These are phyloP conservation scores for Colletotrichum euphorbiae DNA, from an alignment of 2,329 filamentous ascomycete species.

Conservation along the genomic window DNA sequence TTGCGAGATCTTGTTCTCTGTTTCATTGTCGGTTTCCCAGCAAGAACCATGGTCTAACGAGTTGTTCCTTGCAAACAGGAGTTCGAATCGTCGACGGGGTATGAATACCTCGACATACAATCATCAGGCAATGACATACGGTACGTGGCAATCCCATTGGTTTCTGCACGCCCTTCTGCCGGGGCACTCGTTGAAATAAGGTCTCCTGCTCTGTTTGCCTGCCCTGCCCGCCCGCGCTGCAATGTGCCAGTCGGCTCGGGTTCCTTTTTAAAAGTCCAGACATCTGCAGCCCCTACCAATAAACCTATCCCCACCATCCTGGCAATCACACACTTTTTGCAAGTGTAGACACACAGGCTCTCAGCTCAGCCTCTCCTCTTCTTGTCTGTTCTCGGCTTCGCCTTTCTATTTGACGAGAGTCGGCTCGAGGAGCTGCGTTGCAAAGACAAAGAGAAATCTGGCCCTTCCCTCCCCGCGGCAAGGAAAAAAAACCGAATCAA, in stretches of 20 bases:
- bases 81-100: slow-evolving; percentile 66
- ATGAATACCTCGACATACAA: slow-evolving; percentile 66
- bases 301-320: slow-evolving; percentile 11
- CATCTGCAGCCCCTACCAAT: slow-evolving; percentile 13
- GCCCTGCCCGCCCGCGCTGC: slow-evolving; percentile 10
- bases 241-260: slow-evolving; percentile 35
- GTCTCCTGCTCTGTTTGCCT: neutral
- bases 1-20: slow-evolving; percentile 24
- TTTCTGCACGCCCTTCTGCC: slow-evolving; percentile 1
- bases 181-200: slow-evolving; percentile 3
- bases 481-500: slow-evolving; percentile 7
- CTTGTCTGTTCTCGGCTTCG: slow-evolving; percentile 11
- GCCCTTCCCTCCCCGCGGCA: neutral
- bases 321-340: slow-evolving; percentile 6
- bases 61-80: slow-evolving; percentile 57
- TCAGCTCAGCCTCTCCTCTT: slow-evolving; percentile 7
- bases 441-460: slow-evolving; percentile 19
- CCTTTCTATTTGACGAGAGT: neutral
- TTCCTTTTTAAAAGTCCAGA: slow-evolving; percentile 20
- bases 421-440: neutral
- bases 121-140: slow-evolving; percentile 64
- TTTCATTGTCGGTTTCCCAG: slow-evolving; percentile 11
- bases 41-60: slow-evolving; percentile 43
- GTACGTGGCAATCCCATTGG: slow-evolving; percentile 54
- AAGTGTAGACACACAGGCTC: slow-evolving; percentile 15